Evolutionary conservation across 192 early-diverging fungal species (phyloP).

Genomic region (Linnemannia exigua): DNA sequence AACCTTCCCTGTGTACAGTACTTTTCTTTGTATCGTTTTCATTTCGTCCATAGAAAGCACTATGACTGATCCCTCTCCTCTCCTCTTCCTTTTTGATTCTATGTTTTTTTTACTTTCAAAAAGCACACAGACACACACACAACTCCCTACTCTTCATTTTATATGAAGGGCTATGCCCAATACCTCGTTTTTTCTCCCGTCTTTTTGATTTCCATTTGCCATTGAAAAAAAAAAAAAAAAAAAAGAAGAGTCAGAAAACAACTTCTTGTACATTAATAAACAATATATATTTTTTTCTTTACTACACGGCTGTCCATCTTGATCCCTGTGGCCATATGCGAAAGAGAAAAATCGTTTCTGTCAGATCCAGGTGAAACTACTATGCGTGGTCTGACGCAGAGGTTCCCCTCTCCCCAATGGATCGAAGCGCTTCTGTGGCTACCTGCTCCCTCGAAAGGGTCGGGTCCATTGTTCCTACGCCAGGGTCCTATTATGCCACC

Average conservation of each 20-base stretch:
- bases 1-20: constrained; percentile 20
- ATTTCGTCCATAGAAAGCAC: constrained; percentile 16
- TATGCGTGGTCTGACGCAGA: too few species aligned
- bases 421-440: too few species aligned
- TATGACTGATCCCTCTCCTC: background rate
- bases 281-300: too few species aligned
- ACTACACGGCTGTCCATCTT: too few species aligned
- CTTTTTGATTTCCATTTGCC: background rate
- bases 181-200: background rate
- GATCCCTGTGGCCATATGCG: too few species aligned
- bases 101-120: background rate
- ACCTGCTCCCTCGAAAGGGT: too few species aligned
- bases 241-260: background rate
- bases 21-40: constrained; percentile 20
- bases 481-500: too few species aligned
- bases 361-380: too few species aligned
- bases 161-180: background rate
- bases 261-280: constrained; percentile 2
- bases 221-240: background rate
- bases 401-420: too few species aligned
- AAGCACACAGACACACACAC: background rate
- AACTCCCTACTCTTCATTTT: constrained; percentile 17
- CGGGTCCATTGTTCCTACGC: too few species aligned
- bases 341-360: too few species aligned
- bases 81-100: background rate